These are phyloP conservation scores for Platismatia glauca DNA, from an alignment of 495 filamentous ascomycete genomes.

Conservation along the genomic window DNA sequence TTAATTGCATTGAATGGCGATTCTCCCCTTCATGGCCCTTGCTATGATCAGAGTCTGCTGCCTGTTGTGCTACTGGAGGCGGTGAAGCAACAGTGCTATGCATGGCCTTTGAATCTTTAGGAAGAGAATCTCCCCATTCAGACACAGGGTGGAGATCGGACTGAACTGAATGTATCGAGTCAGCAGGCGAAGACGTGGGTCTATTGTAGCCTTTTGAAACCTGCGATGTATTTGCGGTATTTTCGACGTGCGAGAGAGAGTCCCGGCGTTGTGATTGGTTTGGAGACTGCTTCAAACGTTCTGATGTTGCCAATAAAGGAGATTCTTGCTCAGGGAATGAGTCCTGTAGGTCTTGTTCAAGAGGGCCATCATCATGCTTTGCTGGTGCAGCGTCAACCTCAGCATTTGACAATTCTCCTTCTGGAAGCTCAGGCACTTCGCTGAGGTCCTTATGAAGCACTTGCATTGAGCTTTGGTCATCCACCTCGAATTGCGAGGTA, in stretches of 20 bases:
- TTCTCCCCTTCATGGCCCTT: not conserved
- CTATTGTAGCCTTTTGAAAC: not conserved
- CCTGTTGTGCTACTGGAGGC: not conserved
- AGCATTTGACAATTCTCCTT: conserved; percentile 4
- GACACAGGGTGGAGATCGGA: not conserved
- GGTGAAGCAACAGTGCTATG: not conserved
- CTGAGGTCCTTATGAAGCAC: conserved; percentile 12
- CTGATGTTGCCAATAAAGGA: not conserved
- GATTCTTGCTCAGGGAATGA: not conserved
- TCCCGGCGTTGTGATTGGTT: not conserved
- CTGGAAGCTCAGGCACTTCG: conserved; percentile 14
- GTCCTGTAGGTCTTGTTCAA: not conserved
- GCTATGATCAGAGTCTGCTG: conserved; percentile 5
- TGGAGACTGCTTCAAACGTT: not conserved
- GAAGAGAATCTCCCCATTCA: not conserved
- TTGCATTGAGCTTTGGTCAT: conserved; percentile 1
- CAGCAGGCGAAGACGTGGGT: not conserved
- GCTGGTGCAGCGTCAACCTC: not conserved
- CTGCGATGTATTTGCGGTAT: not conserved
- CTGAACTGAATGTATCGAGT: not conserved
- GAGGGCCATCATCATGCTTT: not conserved
- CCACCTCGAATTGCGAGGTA: not conserved
- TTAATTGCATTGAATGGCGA: conserved; percentile 1
- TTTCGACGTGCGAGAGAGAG: not conserved
- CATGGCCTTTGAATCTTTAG: not conserved